Conservation (phyloP, 768 basidiomycete species). For the Lanmaoa pseudosensibilis region DNA sequence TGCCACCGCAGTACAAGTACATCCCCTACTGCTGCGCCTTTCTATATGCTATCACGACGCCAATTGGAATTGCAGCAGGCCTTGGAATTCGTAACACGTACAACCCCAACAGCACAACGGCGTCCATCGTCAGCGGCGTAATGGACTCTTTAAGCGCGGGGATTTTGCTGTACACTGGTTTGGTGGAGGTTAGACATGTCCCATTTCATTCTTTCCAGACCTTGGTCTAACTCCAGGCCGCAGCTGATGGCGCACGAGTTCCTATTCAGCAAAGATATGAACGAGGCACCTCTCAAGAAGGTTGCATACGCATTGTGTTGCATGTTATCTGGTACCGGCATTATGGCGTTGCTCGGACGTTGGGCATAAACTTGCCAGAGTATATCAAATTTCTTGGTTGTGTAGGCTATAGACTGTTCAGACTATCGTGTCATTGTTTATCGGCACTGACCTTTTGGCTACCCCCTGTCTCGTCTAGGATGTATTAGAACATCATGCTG, state of each 20-base stretch:
- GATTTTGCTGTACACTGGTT: conserved; percentile 83
- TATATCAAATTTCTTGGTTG: background rate
- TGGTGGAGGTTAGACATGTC: conserved; percentile 62
- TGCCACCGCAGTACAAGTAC: conserved; percentile 54
- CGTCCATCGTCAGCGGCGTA: conserved; percentile 79
- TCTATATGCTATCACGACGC: conserved; percentile 77
- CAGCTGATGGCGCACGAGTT: conserved; percentile 94
- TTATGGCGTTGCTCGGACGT: conserved; percentile 90
- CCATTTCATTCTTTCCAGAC: background rate
- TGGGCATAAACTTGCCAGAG: conserved; percentile 63
- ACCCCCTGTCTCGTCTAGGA: background rate
- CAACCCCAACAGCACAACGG: conserved; percentile 74
- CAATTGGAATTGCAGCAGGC: conserved; percentile 85
- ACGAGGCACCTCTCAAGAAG: conserved; percentile 60
- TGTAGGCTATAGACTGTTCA: background rate
- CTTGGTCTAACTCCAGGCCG: conserved; percentile 1
- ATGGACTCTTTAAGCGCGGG: conserved; percentile 86
- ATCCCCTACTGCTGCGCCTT: conserved; percentile 60
- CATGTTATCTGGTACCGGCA: conserved; percentile 77
- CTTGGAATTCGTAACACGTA: conserved; percentile 75
- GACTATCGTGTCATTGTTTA: background rate
- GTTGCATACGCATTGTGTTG: conserved; percentile 73
- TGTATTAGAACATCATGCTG: background rate
- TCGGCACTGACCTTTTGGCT: background rate
- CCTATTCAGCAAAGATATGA: conserved; percentile 85